Conservation (phyloP, 2,329 filamentous ascomycete species). For the Pseudogymnoascus sp. region DNA sequence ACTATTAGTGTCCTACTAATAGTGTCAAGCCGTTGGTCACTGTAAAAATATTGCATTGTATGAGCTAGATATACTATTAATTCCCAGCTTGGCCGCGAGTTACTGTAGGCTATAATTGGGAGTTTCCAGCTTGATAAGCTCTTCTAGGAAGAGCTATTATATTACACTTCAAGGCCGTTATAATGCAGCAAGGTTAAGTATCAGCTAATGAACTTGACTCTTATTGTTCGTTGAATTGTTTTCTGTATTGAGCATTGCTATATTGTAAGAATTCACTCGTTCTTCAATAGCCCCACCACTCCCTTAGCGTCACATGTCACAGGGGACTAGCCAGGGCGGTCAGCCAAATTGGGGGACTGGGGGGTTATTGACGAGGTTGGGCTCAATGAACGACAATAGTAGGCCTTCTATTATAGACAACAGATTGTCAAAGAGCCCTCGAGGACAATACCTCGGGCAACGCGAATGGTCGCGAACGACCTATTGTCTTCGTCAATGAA, state of each 20-base stretch:
- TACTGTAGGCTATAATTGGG: not conserved
- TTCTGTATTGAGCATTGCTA: not conserved
- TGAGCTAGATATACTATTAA: not conserved
- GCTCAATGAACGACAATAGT: not conserved
- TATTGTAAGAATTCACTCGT: not conserved
- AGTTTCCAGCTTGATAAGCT: not conserved
- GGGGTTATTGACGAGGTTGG: slow-evolving; percentile 1
- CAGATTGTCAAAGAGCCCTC: not conserved
- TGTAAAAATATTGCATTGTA: not conserved
- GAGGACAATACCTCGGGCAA: not conserved
- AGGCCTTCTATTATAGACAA: not conserved
- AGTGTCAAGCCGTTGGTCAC: not conserved
- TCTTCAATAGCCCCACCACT: slow-evolving; percentile 2
- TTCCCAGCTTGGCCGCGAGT: not conserved
- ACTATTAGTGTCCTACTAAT: not conserved
- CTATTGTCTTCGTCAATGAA: slow-evolving; percentile 1
- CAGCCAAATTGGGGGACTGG: not conserved
- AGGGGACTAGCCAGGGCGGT: slow-evolving; percentile 5
- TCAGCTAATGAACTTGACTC: not conserved
- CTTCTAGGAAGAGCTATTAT: not conserved
- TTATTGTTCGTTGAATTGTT: not conserved
- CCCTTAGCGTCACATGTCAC: not conserved
- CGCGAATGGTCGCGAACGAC: not conserved
- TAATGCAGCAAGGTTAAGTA: not conserved
- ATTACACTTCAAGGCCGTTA: not conserved